A percentile compares a stretch with the other conserved stretches of the same genome.
Conservation (phyloP, 2,329 filamentous ascomycete genomes). For the Teratosphaeriaceae sp. region DNA sequence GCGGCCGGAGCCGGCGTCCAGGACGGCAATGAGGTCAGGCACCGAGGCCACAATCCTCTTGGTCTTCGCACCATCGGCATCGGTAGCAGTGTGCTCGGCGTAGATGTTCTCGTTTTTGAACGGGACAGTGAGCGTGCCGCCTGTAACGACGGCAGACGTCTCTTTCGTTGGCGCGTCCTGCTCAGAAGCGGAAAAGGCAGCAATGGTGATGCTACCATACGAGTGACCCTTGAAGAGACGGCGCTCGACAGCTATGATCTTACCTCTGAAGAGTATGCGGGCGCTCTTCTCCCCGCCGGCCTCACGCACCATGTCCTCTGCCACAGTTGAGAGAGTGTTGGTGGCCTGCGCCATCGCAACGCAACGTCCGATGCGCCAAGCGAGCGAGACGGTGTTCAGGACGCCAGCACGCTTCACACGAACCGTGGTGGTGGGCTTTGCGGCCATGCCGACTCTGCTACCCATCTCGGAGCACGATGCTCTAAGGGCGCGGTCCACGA, state of each 20-base stretch:
- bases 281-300: constrained; percentile 49
- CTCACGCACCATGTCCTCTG: constrained; percentile 53
- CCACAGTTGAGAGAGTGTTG: constrained; percentile 49
- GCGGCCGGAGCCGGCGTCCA: constrained; percentile 44
- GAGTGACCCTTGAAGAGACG: constrained; percentile 51
- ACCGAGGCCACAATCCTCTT: constrained; percentile 42
- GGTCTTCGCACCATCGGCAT: too few relatives aligned
- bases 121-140: constrained; percentile 54
- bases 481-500: constrained; percentile 38
- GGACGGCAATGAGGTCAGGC: constrained; percentile 44
- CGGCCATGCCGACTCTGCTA: constrained; percentile 35
- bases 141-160: constrained; percentile 29
- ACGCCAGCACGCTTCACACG: constrained; percentile 32
- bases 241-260: constrained; percentile 56
- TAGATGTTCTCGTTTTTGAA: constrained; percentile 71
- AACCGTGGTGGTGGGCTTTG: constrained; percentile 34
- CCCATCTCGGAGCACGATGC: constrained; percentile 35
- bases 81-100: constrained; percentile 36
- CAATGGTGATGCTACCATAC: constrained; percentile 53
- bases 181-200: constrained; percentile 13
- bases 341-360: constrained; percentile 46
- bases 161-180: constrained; percentile 22
- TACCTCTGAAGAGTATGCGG: constrained; percentile 56
- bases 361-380: constrained; percentile 52
- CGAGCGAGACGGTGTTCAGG: constrained; percentile 37